A percentile compares a stretch with the other conserved stretches of the same genome.
These are phyloP conservation scores for Populus davidiana DNA, from an alignment of 345 rosid genomes.

Conservation along the genomic window DNA sequence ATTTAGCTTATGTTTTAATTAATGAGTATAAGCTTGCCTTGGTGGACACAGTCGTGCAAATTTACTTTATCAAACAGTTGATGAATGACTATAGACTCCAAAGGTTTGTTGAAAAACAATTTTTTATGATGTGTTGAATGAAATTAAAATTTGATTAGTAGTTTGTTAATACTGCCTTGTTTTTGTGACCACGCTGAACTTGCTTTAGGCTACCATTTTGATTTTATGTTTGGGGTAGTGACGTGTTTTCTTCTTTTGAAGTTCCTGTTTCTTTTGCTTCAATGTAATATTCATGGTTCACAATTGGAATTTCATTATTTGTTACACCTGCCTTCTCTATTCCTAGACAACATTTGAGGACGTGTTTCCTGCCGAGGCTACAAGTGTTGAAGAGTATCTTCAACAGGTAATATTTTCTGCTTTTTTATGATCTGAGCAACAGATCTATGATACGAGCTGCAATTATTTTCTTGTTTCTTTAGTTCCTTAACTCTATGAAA, in stretches of 20 bases:
- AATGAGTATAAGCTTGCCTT: background rate
- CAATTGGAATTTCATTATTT: background rate
- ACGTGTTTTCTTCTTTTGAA: background rate
- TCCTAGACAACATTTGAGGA: slow-evolving; percentile 89
- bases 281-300: background rate
- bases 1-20: background rate
- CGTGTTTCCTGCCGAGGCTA: slow-evolving; percentile 95
- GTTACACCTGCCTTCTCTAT: slow-evolving; percentile 4
- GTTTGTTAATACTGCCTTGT: background rate
- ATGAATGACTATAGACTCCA: background rate
- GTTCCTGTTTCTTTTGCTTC: background rate
- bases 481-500: background rate
- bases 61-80: background rate
- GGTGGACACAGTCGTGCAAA: slow-evolving; percentile 6
- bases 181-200: slow-evolving; percentile 3
- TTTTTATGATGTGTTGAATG: background rate
- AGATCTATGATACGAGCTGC: background rate
- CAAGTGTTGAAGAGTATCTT: slow-evolving; percentile 88
- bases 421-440: background rate
- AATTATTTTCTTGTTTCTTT: background rate
- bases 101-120: background rate
- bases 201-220: slow-evolving; percentile 7
- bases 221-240: background rate
- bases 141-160: background rate
- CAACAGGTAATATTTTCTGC: slow-evolving; percentile 66